These are phyloP conservation scores for Jackrogersella minutella DNA, from an alignment of 495 filamentous ascomycete genomes.

Conservation along the genomic window DNA sequence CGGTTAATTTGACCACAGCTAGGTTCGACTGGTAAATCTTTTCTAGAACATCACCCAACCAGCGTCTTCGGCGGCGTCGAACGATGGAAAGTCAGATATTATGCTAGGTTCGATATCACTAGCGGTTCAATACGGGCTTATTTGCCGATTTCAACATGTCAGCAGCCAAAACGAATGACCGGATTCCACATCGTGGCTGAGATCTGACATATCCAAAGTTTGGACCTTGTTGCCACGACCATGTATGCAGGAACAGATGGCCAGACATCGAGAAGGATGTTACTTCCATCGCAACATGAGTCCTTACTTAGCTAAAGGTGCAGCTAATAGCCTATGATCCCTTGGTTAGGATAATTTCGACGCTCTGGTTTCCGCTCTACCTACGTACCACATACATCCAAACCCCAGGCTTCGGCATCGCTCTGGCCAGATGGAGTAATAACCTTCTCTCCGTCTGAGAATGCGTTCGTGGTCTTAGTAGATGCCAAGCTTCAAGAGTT, in stretches of 20 bases:
- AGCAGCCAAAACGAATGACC: slow-evolving; percentile 21
- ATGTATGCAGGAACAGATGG: slow-evolving; percentile 10
- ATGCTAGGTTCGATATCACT: background rate
- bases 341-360: slow-evolving; percentile 23
- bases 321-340: slow-evolving; percentile 24
- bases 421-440: slow-evolving; percentile 26
- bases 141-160: slow-evolving; percentile 24
- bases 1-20: slow-evolving; percentile 35
- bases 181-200: slow-evolving; percentile 16
- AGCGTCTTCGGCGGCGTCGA: background rate
- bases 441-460: slow-evolving; percentile 5
- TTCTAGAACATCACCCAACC: slow-evolving; percentile 25
- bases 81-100: background rate
- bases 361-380: slow-evolving; percentile 6
- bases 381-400: background rate
- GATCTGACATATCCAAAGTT: slow-evolving; percentile 2
- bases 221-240: background rate
- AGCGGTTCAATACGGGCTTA: slow-evolving; percentile 4
- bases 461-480: slow-evolving; percentile 12
- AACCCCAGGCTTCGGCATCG: slow-evolving; percentile 4
- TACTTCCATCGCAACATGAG: slow-evolving; percentile 22
- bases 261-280: background rate
- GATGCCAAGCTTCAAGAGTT: slow-evolving; percentile 23
- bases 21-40: background rate
- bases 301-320: slow-evolving; percentile 16